phyloP scores from a whole-genome alignment of 148 eudicot genomes.

The Camellia japonica region DNA sequence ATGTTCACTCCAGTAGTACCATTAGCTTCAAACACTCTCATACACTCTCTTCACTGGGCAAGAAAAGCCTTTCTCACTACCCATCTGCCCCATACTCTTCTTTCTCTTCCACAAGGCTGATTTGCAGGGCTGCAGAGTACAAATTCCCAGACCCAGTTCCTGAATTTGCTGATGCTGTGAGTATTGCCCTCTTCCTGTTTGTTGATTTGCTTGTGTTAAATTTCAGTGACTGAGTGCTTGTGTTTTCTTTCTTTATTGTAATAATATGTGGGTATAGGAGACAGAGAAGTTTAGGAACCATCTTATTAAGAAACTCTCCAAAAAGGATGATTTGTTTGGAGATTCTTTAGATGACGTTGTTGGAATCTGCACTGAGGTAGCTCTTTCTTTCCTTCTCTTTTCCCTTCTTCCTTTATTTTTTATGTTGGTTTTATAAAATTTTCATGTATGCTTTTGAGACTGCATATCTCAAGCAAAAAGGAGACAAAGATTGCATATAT shows the following conservation, averaged over 20 bases:
- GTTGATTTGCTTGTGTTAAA: not conserved
- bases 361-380: constrained; percentile 74
- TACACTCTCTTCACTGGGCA: not conserved
- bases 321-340: constrained; percentile 67
- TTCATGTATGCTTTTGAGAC: not conserved
- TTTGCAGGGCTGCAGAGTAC: constrained; percentile 80
- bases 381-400: not conserved
- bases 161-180: constrained; percentile 80
- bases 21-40: not conserved
- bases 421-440: too few relatives aligned
- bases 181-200: constrained; percentile 5
- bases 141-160: constrained; percentile 97
- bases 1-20: not conserved
- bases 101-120: constrained; percentile 18
- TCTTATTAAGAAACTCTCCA: constrained; percentile 55
- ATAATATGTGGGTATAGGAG: constrained; percentile 46
- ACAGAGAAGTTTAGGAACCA: constrained; percentile 67
- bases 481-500: not conserved
- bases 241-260: not conserved
- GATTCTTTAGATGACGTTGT: constrained; percentile 74
- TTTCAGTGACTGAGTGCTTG: not conserved
- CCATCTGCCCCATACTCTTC: not conserved
- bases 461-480: not conserved
- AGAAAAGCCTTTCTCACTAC: constrained; percentile 4
- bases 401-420: not conserved